Percentiles rank a stretch among this genome's conserved stretches.
phyloP scores from a whole-genome alignment of 306 rosid species.

The Comarum palustre region DNA sequence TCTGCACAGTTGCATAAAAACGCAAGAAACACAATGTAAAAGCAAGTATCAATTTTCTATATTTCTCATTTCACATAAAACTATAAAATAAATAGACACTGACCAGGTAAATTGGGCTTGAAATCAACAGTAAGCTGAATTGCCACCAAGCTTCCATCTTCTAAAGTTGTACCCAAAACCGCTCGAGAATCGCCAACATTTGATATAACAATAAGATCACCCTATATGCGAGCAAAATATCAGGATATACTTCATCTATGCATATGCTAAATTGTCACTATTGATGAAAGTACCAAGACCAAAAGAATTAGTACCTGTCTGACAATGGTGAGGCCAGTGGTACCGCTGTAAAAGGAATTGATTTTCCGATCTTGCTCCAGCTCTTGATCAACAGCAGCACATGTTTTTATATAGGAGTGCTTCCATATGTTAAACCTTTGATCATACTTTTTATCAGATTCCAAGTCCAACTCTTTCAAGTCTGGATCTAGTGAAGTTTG shows the following conservation, averaged over 20 bases:
- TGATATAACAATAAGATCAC: conserved; percentile 62
- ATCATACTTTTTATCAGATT: conserved; percentile 38
- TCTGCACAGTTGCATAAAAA: conserved; percentile 38
- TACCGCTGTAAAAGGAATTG: conserved; percentile 77
- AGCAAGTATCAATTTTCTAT: background rate
- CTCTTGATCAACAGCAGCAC: conserved; percentile 76
- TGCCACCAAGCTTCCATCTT: conserved; percentile 60
- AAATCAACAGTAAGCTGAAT: conserved; percentile 87
- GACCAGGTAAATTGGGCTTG: conserved; percentile 92
- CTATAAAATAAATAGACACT: conserved; percentile 30
- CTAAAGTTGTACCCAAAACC: conserved; percentile 67
- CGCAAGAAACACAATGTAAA: background rate
- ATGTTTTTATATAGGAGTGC: conserved; percentile 70
- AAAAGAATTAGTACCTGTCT: conserved; percentile 58
- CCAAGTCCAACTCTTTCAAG: conserved; percentile 35
- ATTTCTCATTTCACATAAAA: background rate
- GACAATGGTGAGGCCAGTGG: conserved; percentile 83
- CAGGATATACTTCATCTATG: background rate
- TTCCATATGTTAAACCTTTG: conserved; percentile 68
- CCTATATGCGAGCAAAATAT: conserved; percentile 36
- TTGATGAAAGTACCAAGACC: background rate
- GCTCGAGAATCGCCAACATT: conserved; percentile 97
- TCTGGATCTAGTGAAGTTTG: conserved; percentile 46
- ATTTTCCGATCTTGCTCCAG: conserved; percentile 65
- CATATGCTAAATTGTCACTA: background rate